Conservation (phyloP, 1,139 yeast genomes). For the Blastobotrys petasosporus region DNA sequence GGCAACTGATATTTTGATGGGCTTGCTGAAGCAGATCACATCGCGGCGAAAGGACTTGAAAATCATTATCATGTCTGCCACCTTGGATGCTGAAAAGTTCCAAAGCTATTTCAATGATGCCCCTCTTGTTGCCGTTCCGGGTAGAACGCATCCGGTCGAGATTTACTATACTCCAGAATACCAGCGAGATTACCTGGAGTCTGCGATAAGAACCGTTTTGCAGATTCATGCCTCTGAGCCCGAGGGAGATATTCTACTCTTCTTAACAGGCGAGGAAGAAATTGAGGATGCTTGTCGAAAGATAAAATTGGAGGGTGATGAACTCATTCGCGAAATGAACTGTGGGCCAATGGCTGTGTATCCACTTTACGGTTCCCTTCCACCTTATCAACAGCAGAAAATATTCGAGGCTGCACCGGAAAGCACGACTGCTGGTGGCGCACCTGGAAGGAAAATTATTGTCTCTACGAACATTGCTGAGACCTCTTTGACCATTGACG, state of each 20-base stretch:
- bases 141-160: slow-evolving; percentile 96
- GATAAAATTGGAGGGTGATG: slow-evolving; percentile 82
- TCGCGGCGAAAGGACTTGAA: slow-evolving; percentile 80
- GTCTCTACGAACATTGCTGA: slow-evolving; percentile 97
- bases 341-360: slow-evolving; percentile 87
- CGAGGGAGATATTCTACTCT: slow-evolving; percentile 83
- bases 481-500: slow-evolving; percentile 92
- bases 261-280: slow-evolving; percentile 96
- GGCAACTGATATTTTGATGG: slow-evolving; percentile 96
- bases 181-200: slow-evolving; percentile 89
- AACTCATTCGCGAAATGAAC: slow-evolving; percentile 76
- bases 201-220: slow-evolving; percentile 88
- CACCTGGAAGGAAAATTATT: slow-evolving; percentile 91
- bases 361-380: slow-evolving; percentile 92
- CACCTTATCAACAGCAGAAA: slow-evolving; percentile 90
- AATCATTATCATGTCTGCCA: slow-evolving; percentile 94
- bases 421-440: slow-evolving; percentile 58
- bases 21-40: slow-evolving; percentile 77
- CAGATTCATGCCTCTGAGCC: slow-evolving; percentile 97
- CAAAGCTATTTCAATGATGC: slow-evolving; percentile 86
- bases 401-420: slow-evolving; percentile 88
- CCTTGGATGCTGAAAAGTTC: slow-evolving; percentile 94
- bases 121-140: slow-evolving; percentile 93
- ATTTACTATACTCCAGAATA: slow-evolving; percentile 94
- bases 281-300: slow-evolving; percentile 95